These are phyloP conservation scores for Camelina sativa DNA, from an alignment of 345 rosid species.

Conservation along the genomic window DNA sequence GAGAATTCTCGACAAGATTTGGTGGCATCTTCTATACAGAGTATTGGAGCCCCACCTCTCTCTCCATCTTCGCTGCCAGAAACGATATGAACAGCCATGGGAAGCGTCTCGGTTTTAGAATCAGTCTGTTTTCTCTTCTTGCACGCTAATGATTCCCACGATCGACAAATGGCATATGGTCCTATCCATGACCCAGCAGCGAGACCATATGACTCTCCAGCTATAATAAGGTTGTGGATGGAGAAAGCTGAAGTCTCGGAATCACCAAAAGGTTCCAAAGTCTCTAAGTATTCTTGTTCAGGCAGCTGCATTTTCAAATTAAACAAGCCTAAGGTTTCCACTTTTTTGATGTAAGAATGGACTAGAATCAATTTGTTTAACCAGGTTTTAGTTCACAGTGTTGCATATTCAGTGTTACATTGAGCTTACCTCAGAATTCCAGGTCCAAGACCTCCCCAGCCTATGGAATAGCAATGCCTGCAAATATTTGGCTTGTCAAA, in stretches of 20 bases:
- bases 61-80: constrained; percentile 96
- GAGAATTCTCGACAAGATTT: constrained; percentile 74
- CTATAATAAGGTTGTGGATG: constrained; percentile 80
- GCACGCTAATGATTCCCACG: constrained; percentile 79
- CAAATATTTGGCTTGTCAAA: constrained; percentile 25
- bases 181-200: constrained; percentile 99
- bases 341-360: not conserved
- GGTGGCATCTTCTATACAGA: constrained; percentile 79
- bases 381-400: not conserved
- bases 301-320: constrained; percentile 58
- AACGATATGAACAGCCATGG: constrained; percentile 87
- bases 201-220: constrained; percentile 82
- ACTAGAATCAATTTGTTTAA: not conserved
- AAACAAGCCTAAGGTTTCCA: constrained; percentile 33
- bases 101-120: constrained; percentile 51
- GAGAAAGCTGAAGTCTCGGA: constrained; percentile 70
- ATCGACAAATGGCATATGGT: constrained; percentile 91
- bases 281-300: constrained; percentile 68
- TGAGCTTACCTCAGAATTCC: constrained; percentile 54
- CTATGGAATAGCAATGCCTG: constrained; percentile 85
- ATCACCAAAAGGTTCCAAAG: constrained; percentile 84
- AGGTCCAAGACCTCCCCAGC: constrained; percentile 90
- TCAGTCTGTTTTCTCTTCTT: constrained; percentile 52
- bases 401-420: not conserved
- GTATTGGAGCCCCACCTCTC: constrained; percentile 95